These are phyloP conservation scores for Lactarius sanguifluus DNA, from an alignment of 768 basidiomycete species.

Conservation along the genomic window DNA sequence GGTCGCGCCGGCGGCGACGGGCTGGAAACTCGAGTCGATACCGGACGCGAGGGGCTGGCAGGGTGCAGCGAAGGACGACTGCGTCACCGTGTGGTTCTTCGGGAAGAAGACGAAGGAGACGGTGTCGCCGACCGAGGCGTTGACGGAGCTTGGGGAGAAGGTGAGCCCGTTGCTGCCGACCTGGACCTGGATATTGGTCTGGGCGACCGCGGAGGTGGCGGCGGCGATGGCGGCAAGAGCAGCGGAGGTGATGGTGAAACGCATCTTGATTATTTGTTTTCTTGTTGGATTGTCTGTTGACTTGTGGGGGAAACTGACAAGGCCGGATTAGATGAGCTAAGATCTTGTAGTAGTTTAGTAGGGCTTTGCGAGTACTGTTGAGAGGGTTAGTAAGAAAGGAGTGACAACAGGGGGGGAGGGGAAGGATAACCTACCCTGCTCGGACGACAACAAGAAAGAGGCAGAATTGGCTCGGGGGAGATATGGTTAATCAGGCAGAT, in stretches of 20 bases:
- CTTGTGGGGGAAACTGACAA: slow-evolving; percentile 10
- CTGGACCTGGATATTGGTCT: slow-evolving; percentile 7
- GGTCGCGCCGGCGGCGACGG: slow-evolving; percentile 25
- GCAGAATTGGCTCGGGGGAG: slow-evolving; percentile 36
- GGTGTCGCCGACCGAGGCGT: slow-evolving; percentile 32
- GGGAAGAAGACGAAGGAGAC: slow-evolving; percentile 26
- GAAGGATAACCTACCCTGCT: slow-evolving; percentile 45
- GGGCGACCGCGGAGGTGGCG: slow-evolving; percentile 19
- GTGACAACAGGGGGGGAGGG: too few species aligned
- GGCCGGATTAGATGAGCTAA: slow-evolving; percentile 8
- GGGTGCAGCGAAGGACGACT: slow-evolving; percentile 39
- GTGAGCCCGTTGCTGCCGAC: slow-evolving; percentile 25
- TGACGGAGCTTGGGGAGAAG: slow-evolving; percentile 24
- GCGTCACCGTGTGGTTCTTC: slow-evolving; percentile 38
- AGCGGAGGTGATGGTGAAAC: slow-evolving; percentile 25
- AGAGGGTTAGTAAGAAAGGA: not conserved
- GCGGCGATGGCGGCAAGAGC: slow-evolving; percentile 22
- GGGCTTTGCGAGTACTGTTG: slow-evolving; percentile 29
- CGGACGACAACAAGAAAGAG: slow-evolving; percentile 40
- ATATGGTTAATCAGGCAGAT: not conserved
- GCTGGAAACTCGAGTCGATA: slow-evolving; percentile 35
- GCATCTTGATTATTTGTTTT: slow-evolving; percentile 10
- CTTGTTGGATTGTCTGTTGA: slow-evolving; percentile 20
- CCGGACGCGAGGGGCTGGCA: slow-evolving; percentile 33
- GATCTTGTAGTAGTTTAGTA: not conserved